A percentile compares a stretch with the other conserved stretches of the same genome.
phyloP scores from a whole-genome alignment of 805 yeast genomes.

The Yamadazyma endophytica region DNA sequence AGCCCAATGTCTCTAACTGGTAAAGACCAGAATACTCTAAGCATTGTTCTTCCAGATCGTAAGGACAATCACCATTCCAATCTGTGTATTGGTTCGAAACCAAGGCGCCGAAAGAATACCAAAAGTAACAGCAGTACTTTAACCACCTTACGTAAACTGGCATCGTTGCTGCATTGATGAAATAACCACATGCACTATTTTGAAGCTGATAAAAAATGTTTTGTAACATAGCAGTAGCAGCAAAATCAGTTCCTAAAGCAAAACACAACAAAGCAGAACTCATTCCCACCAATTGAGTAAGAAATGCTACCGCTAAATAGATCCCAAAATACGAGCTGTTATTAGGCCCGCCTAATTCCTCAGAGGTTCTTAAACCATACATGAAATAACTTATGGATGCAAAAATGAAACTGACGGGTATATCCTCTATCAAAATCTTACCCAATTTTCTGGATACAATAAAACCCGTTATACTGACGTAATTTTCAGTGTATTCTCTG shows the following conservation, averaged over 20 bases:
- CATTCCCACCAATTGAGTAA: slow-evolving; percentile 55
- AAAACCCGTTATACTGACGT: slow-evolving; percentile 65
- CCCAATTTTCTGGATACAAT: slow-evolving; percentile 62
- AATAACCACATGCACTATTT: slow-evolving; percentile 77
- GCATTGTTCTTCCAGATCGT: slow-evolving; percentile 19
- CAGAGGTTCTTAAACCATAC: slow-evolving; percentile 57
- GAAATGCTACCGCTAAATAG: slow-evolving; percentile 55
- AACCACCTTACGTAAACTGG: slow-evolving; percentile 88
- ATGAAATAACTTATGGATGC: slow-evolving; percentile 66
- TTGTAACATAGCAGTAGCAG: slow-evolving; percentile 57
- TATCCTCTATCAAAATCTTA: slow-evolving; percentile 64
- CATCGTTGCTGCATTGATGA: slow-evolving; percentile 65
- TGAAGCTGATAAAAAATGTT: slow-evolving; percentile 67
- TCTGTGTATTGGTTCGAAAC: slow-evolving; percentile 62
- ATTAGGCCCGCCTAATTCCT: slow-evolving; percentile 14
- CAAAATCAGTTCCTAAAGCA: slow-evolving; percentile 55
- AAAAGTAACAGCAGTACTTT: slow-evolving; percentile 68
- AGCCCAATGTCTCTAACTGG: slow-evolving; percentile 56
- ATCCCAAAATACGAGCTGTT: slow-evolving; percentile 49
- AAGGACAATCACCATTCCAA: slow-evolving; percentile 56
- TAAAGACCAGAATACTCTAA: slow-evolving; percentile 50
- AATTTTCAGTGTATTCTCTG: slow-evolving; percentile 67
- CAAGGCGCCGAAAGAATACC: slow-evolving; percentile 74
- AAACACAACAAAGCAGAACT: slow-evolving; percentile 51
- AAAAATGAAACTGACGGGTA: slow-evolving; percentile 57